Evolutionary conservation across 1,139 yeast species (phyloP).

Genomic region (Nadsonia starkeyi-henricii): DNA sequence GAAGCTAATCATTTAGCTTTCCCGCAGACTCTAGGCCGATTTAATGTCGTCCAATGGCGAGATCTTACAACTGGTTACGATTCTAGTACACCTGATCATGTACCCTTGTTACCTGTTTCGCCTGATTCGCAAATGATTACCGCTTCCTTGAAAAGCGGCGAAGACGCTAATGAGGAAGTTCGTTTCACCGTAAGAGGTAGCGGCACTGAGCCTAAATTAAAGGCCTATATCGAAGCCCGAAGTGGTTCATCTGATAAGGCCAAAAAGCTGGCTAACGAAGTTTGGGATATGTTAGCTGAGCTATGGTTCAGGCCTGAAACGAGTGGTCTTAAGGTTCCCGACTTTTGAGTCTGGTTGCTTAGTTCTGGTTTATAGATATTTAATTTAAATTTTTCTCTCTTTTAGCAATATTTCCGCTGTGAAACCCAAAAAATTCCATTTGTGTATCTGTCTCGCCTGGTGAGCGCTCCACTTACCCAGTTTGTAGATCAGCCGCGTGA

Average conservation of each 20-base stretch:
- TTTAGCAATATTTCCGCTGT: no score
- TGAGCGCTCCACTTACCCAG: no score
- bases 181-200: conserved; percentile 85
- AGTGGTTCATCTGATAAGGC: conserved; percentile 37
- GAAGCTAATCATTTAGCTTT: conserved; percentile 13
- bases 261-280: conserved; percentile 35
- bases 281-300: conserved; percentile 47
- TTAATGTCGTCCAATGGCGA: conserved; percentile 51
- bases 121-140: conserved; percentile 78
- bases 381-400: no score
- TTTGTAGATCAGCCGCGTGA: no score
- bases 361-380: no score
- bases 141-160: conserved; percentile 25
- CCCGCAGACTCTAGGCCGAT: conserved; percentile 39
- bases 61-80: conserved; percentile 79
- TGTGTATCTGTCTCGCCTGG: no score
- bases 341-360: no score
- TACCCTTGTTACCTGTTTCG: conserved; percentile 60
- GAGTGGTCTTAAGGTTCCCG: conserved; percentile 23
- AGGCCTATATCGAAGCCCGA: conserved; percentile 76
- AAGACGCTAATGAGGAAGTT: conserved; percentile 26
- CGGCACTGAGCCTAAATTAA: conserved; percentile 92
- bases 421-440: no score
- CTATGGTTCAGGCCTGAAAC: conserved; percentile 23
- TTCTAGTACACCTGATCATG: conserved; percentile 42